Evolutionary conservation across 441 rosid genomes (phyloP).

Genomic region (Euphorbia schlechtendalii): DNA sequence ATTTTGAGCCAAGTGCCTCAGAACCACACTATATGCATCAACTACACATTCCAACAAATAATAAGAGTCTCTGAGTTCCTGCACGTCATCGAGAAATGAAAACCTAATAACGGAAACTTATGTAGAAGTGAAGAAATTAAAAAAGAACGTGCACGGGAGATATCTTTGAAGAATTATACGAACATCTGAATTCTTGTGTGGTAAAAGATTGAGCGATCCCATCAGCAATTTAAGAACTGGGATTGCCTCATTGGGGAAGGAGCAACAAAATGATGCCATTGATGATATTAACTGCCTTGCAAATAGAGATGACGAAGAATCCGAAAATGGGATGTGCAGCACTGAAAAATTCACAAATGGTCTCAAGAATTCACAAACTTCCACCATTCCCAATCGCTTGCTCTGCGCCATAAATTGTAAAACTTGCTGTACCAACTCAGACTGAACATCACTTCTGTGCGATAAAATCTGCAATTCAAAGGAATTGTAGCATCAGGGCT

Average conservation of each 20-base stretch:
- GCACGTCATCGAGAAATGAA: slow-evolving; percentile 30
- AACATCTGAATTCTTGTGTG: slow-evolving; percentile 46
- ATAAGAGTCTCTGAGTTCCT: slow-evolving; percentile 50
- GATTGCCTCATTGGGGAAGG: slow-evolving; percentile 50
- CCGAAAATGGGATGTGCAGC: slow-evolving; percentile 42
- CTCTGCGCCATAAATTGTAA: slow-evolving; percentile 51
- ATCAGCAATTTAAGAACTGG: slow-evolving; percentile 55
- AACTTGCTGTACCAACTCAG: slow-evolving; percentile 66
- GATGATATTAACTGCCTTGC: slow-evolving; percentile 56
- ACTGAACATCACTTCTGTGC: slow-evolving; percentile 50
- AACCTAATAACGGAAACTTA: slow-evolving; percentile 14
- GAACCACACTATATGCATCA: slow-evolving; percentile 59
- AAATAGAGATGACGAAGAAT: slow-evolving; percentile 40
- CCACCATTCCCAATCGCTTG: slow-evolving; percentile 44
- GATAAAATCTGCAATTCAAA: slow-evolving; percentile 55
- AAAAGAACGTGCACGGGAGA: slow-evolving; percentile 4
- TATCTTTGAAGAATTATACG: slow-evolving; percentile 21
- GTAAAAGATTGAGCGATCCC: slow-evolving; percentile 48
- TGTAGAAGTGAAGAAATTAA: slow-evolving; percentile 6
- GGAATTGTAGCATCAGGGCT: slow-evolving; percentile 8
- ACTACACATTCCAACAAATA: slow-evolving; percentile 43
- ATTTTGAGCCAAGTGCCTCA: slow-evolving; percentile 44
- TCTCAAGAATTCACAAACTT: slow-evolving; percentile 72
- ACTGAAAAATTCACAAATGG: slow-evolving; percentile 57
- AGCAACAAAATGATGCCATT: slow-evolving; percentile 76